These are phyloP conservation scores for Pilaira anomala DNA, from an alignment of 192 early-diverging fungal genomes.

Conservation along the genomic window DNA sequence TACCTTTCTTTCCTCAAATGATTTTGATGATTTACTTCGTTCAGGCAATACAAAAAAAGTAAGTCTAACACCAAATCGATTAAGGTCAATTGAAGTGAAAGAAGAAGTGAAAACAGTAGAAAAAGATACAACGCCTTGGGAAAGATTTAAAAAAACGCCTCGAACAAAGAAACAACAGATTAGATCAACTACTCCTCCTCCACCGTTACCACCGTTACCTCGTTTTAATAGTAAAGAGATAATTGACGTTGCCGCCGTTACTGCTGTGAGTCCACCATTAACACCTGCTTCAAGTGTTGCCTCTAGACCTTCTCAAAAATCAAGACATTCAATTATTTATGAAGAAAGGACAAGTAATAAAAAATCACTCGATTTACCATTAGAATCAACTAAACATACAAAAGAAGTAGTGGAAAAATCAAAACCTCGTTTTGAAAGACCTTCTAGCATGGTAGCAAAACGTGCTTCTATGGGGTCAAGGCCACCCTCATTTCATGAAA, in stretches of 20 bases:
- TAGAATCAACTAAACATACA: background rate
- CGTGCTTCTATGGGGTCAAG: conserved; percentile 21
- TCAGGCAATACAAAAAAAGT: conserved; percentile 57
- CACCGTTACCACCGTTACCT: conserved; percentile 13
- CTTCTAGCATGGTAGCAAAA: conserved; percentile 28
- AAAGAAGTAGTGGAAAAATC: background rate
- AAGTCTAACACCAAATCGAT: conserved; percentile 57
- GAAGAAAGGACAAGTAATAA: background rate
- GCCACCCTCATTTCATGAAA: conserved; percentile 4
- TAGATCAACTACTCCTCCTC: background rate
- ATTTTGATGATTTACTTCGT: conserved; percentile 53
- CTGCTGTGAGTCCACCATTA: conserved; percentile 14
- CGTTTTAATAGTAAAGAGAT: background rate
- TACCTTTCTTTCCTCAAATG: background rate
- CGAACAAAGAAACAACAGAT: background rate
- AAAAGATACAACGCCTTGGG: conserved; percentile 5
- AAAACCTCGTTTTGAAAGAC: conserved; percentile 15
- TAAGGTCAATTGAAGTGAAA: conserved; percentile 51
- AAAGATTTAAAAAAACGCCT: background rate
- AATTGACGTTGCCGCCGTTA: background rate
- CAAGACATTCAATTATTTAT: conserved; percentile 4
- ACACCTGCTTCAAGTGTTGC: conserved; percentile 20
- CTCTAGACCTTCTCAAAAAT: conserved; percentile 8
- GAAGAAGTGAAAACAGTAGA: no score
- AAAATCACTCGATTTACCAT: no score